A percentile compares a stretch with the other conserved stretches of the same genome.
Evolutionary conservation across 352 stramenopile genomes (phyloP).

Genomic region (Globisporangium nagaii): DNA sequence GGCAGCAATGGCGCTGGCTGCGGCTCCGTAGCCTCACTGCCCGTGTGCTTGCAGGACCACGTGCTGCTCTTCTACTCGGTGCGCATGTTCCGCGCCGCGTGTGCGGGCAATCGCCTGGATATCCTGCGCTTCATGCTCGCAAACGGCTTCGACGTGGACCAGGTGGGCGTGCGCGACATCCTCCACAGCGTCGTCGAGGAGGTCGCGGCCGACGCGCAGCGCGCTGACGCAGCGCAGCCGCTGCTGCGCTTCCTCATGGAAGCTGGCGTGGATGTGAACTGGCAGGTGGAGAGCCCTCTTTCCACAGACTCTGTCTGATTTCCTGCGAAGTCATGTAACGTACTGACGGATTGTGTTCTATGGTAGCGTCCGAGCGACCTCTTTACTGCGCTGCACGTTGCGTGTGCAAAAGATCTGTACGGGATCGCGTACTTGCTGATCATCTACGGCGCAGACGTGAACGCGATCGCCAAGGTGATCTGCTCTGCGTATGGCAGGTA

Average conservation of each 20-base stretch:
- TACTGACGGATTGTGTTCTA: background rate
- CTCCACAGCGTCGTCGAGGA: constrained; percentile 46
- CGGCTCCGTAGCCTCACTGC: background rate
- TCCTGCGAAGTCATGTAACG: too few relatives aligned
- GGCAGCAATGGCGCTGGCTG: background rate
- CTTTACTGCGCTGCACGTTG: constrained; percentile 57
- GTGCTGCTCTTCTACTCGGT: constrained; percentile 58
- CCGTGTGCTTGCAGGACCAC: constrained; percentile 19
- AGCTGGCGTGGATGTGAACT: constrained; percentile 63
- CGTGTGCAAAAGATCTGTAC: constrained; percentile 57
- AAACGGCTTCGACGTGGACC: constrained; percentile 60
- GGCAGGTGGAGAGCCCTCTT: constrained; percentile 32
- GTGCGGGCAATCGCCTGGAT: constrained; percentile 31
- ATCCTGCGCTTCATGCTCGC: constrained; percentile 57
- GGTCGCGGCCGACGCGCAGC: constrained; percentile 16
- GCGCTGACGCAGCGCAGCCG: constrained; percentile 38
- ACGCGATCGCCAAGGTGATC: constrained; percentile 57
- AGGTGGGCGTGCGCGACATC: constrained; percentile 46
- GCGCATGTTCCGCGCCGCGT: constrained; percentile 68
- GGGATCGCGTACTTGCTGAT: constrained; percentile 56
- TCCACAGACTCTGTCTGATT: too few relatives aligned
- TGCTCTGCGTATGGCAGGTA: too few relatives aligned
- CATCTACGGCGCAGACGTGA: constrained; percentile 67
- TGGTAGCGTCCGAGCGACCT: constrained; percentile 47
- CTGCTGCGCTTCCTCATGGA: constrained; percentile 59